These are phyloP conservation scores for Penicillium flavigenum DNA, from an alignment of 495 filamentous ascomycete genomes.

Conservation along the genomic window DNA sequence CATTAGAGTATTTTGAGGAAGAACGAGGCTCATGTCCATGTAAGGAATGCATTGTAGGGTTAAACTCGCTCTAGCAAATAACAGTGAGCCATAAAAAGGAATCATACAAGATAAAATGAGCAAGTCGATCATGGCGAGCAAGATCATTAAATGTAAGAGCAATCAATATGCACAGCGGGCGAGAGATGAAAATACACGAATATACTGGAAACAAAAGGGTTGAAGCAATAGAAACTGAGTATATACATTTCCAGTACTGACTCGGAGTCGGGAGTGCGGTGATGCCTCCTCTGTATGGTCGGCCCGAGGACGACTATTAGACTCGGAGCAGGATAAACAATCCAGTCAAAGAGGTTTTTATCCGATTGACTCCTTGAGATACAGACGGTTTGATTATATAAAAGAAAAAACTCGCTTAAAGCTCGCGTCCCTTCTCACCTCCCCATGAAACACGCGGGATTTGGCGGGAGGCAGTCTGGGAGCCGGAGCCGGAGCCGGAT, in stretches of 20 bases:
- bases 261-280: background rate
- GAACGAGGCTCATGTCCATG: background rate
- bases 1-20: background rate
- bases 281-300: background rate
- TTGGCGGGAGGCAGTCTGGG: conserved; percentile 17
- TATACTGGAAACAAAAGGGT: background rate
- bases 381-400: background rate
- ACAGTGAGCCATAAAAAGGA: background rate
- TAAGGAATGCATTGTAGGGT: conserved; percentile 18
- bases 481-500: conserved; percentile 16
- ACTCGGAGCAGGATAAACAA: background rate
- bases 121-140: conserved; percentile 3
- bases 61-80: conserved; percentile 16
- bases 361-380: background rate
- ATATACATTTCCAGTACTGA: background rate
- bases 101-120: conserved; percentile 11
- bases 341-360: background rate
- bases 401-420: background rate
- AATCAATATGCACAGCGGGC: conserved; percentile 11
- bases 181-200: conserved; percentile 8
- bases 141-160: conserved; percentile 14
- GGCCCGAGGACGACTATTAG: background rate
- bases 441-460: conserved; percentile 31
- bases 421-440: conserved; percentile 32
- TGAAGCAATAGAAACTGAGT: background rate